Conservation (phyloP, 78 protist genomes). For the Emiliania huxleyi region DNA sequence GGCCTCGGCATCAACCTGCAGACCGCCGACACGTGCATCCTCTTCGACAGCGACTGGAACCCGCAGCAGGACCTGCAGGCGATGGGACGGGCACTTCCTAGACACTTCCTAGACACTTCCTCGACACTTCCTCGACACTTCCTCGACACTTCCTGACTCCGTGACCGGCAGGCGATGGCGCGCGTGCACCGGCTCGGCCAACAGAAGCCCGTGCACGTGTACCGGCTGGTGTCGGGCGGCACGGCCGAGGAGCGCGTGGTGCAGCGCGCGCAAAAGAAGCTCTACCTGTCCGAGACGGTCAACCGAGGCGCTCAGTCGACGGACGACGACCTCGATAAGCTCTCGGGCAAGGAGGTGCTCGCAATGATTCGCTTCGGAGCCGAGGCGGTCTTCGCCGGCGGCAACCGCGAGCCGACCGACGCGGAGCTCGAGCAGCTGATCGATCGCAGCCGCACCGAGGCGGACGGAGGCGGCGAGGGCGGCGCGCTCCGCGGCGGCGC, state of each 20-base stretch:
- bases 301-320: no score
- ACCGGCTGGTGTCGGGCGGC: constrained; percentile 17
- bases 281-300: constrained; percentile 82
- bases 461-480: not conserved
- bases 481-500: not conserved
- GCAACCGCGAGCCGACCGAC: not conserved
- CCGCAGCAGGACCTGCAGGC: no score
- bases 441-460: not conserved
- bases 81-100: no score
- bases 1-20: constrained; percentile 50
- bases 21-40: constrained; percentile 53
- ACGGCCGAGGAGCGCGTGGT: constrained; percentile 29
- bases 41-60: no score
- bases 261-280: constrained; percentile 89
- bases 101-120: no score
- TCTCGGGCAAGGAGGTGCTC: not conserved
- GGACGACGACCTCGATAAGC: no score
- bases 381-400: not conserved
- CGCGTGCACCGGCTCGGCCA: constrained; percentile 66
- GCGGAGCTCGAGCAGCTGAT: not conserved
- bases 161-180: constrained; percentile 75
- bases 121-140: no score
- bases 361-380: not conserved
- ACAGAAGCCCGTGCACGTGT: constrained; percentile 49
- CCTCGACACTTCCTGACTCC: no score